These are phyloP conservation scores for Yamadazyma dendronema DNA, from an alignment of 1,139 yeast species.

Conservation along the genomic window DNA sequence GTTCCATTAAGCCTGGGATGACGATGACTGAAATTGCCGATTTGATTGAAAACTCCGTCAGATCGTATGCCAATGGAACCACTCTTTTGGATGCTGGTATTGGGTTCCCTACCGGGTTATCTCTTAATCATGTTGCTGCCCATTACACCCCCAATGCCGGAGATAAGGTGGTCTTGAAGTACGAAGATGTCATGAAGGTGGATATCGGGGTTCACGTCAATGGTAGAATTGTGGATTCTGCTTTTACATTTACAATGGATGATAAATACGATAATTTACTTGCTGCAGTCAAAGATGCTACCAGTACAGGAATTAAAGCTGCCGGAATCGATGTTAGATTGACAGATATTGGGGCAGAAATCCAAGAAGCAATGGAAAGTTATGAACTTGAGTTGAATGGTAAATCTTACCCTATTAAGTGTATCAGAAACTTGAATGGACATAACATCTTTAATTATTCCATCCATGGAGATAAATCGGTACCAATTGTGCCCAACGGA, in stretches of 20 bases:
- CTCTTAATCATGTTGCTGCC: slow-evolving; percentile 92
- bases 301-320: slow-evolving; percentile 87
- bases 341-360: slow-evolving; percentile 92
- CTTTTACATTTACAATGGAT: slow-evolving; percentile 89
- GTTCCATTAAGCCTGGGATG: slow-evolving; percentile 86
- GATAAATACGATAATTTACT: slow-evolving; percentile 77
- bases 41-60: slow-evolving; percentile 78
- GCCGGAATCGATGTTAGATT: slow-evolving; percentile 96
- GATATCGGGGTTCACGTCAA: slow-evolving; percentile 97
- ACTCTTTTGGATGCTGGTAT: slow-evolving; percentile 75
- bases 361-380: slow-evolving; percentile 97
- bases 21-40: slow-evolving; percentile 87
- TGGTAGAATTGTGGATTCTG: slow-evolving; percentile 94
- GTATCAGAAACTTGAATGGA: slow-evolving; percentile 90
- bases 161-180: slow-evolving; percentile 72
- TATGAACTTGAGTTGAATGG: slow-evolving; percentile 92
- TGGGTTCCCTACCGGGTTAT: slow-evolving; percentile 97
- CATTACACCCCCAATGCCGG: slow-evolving; percentile 98
- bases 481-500: slow-evolving; percentile 91
- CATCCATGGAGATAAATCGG: slow-evolving; percentile 94
- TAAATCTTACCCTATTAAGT: slow-evolving; percentile 76
- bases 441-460: slow-evolving; percentile 82
- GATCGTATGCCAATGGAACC: slow-evolving; percentile 68
- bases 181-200: slow-evolving; percentile 94
- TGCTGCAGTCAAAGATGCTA: slow-evolving; percentile 86